Evolutionary conservation across 192 early-diverging fungal genomes (phyloP), one percentile per base, ranked within the genome.

Genomic region (Diversispora epigaea): DNA sequence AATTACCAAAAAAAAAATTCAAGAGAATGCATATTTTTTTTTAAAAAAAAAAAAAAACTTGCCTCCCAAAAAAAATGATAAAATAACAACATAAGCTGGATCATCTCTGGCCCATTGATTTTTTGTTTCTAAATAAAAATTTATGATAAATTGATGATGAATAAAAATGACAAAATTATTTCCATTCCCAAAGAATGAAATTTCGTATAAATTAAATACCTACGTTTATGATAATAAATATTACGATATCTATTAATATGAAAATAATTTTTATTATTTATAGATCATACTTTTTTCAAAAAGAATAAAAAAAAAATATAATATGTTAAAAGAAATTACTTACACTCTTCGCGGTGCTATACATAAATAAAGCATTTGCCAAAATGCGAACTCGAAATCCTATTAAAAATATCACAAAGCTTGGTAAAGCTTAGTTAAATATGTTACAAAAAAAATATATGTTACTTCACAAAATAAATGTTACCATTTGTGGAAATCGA

Each of bases 61-160:
- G 92, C 92, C 71, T 15, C 82, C 80, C 15, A 98, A 84, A 19
- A 86, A 83, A 25, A 84, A 75, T 25, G 88, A 85, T 46, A 93
- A 81, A 25, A 98, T 76, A 12, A 95, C 89, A 49, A 96, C 81
- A 76, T 97, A 97, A 17, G 96, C 96, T 25, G 97, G 96, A 84
- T 98, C 97, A 79, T 98, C 97, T 71, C 97, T 77, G 46, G 96
- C 93, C 96, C 96, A 98, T 76, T 97, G 94, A 81, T 97, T 98
- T 79, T 98, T 98, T 21, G 97, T 97, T 84, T 98, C 94, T 95
- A 70, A 56, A 17, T 66, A 40, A 49, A 65, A 71, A 41, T 21
- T 72, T 5, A 75, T 60, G 47, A 45, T 73, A 19, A 22, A 76
- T 19, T 44, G 45, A 49, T 9, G 39, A 52, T 72, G 39, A 86